Evolutionary conservation across 805 yeast genomes (phyloP), one percentile per base, ranked within the genome.

Genomic region (Metschnikowia kofuensis): DNA sequence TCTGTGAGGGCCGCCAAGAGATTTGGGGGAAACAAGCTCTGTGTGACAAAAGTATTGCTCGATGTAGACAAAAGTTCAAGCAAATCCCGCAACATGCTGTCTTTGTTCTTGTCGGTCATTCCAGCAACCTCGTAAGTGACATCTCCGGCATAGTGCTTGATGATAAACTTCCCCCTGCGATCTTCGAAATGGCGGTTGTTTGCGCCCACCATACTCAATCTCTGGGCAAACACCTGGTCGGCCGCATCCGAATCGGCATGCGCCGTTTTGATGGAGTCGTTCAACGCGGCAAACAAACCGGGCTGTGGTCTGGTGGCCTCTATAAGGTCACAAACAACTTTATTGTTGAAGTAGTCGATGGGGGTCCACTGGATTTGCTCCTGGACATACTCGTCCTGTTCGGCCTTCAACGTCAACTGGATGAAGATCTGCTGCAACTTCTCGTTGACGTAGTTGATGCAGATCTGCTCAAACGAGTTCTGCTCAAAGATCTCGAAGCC

Each of bases 331-430:
- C 98, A 94, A 30, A 94, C 99, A 57, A 94, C 85, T 69, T 92
- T 85, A 71, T 94, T 94, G 70, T 94, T 94, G 74, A 94, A 94
- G 68, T 90, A 94, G 54, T 94, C 87, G 62, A 94, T 94, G 21
- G 98, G 98, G 11, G 96, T 89, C 99, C 99, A 94, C 66, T 89
- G 80, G 66, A 94, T 94, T 69, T 89, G 87, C 68, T 94, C 99
- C 58, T 87, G 85, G 34, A 89, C 94, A 62, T 94, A 94, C 65
- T 94, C 98, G 56, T 94, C 99, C 73, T 94, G 99, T 70, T 94
- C 99, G 0, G 97, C 87, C 70, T 94, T 94, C 62, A 94, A 78
- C 2, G 99, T 94, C 62, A 94, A 78, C 67, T 94, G 96, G 65
- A 94, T 94, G 62, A 94, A 94, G 64, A 92, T 94, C 67, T 92